Evolutionary conservation across 73 alveolate genomes (phyloP), one percentile per base, ranked within the genome.

Genomic region (Diophrys sp.): DNA sequence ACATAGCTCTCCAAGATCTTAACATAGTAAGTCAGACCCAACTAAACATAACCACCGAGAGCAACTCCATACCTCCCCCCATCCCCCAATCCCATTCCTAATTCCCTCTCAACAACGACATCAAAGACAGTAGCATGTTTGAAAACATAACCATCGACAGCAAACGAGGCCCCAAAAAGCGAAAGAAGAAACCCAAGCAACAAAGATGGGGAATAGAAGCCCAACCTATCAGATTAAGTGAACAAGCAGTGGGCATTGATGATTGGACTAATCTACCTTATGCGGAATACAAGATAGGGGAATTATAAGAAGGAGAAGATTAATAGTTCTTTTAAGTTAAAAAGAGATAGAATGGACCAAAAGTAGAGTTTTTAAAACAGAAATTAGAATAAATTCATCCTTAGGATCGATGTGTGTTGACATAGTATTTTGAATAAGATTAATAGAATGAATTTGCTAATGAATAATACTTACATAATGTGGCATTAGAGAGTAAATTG

Each of bases 201-300:
- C n/a, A n/a, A n/a, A n/a, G n/a, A n/a, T n/a, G n/a, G n/a, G n/a
- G n/a, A n/a, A n/a, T 44, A 44, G 62, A 44, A 44, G 62, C 62
- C n/a, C 62, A 44, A 5, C 62, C 62, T 11, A 18, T 44, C 18
- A 44, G 18, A 11, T 18, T 44, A 11, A 11, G n/a, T 11, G 62
- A 44, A 5, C 18, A 44, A 18, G n/a, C 18, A 18, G 18, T 44
- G 62, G 62, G n/a, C 5, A 11, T 44, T 11, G 62, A 44, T 44
- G 62, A 44, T 44, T 44, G 62, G 62, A 44, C 62, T 44, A 44
- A 44, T 44, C 62, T 44, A 44, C 62, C 62, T 18, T 44, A 44
- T 5, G 62, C 62, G 5, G 62, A 44, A 44, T 44, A 44, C n/a
- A 44, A 44, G 18, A 5, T 44, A 18, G 62, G 18, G 62, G 5